Base-by-base conservation (phyloP, 768 basidiomycete genomes). In the Podaxis sp. region DNA sequence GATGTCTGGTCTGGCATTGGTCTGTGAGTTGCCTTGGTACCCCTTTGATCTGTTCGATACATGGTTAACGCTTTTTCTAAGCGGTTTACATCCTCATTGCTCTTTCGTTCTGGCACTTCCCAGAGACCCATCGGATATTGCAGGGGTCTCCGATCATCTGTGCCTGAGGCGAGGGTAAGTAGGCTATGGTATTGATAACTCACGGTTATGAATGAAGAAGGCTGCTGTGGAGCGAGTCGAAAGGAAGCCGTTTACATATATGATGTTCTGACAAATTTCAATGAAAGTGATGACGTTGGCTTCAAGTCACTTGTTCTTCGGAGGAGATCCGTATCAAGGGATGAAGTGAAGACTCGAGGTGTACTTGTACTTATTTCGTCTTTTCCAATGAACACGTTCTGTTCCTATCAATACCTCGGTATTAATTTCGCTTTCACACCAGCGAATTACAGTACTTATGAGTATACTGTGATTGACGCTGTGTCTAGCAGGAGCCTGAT, bases 1-100 rank as follows among this genome's bases (percentile, higher is more conserved):
- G 81, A 77, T 81, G 70, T 80, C 80, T 65, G 77, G 77, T 4
- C 65, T 77, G 33, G 74, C 73, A 8, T 66, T 79, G 20, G 74
- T 78, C 12, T 73, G 75, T 76, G 59, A 58, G 73, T 69, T 41
- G n/a, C n/a, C 57, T 41, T 41, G 7, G 8, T 44, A 30, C 36
- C n/a, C 48, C n/a, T 28, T 56, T 13, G 46, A 26, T 51, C 33
- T 41, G 28, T 11, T 44, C 41, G 28, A 3, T 36, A 11, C 13
- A 17, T 44, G 15, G 30, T 41, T 62, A 13, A 24, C 62, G 6
- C 62, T 41, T 4, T 15, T 41, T 64, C 56, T 13, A 54, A 77
- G 74, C 71, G 30, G 74, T 76, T 11, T 79, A 78, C 60, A 53
- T 74, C 30, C 65, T 78, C 24, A 75, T 77, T 46, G 76, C 77